A percentile compares a stretch with the other conserved stretches of the same genome.
Evolutionary conservation across 306 rosid species (phyloP).

Genomic region (Gleditsia sinensis): DNA sequence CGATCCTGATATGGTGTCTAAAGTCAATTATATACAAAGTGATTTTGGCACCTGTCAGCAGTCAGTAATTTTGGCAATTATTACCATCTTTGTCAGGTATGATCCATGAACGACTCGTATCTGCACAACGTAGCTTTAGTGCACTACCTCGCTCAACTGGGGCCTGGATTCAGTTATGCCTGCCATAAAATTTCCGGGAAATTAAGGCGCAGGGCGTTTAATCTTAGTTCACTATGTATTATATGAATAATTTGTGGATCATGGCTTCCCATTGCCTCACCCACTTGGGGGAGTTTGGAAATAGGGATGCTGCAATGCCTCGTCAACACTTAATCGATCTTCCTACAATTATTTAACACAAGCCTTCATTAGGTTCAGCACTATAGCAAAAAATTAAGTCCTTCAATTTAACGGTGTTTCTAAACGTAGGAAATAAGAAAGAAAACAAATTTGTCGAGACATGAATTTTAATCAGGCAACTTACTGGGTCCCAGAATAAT

Average conservation of each 20-base stretch:
- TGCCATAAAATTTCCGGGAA: neutral
- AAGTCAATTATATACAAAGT: neutral
- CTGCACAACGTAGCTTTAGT: constrained; percentile 3
- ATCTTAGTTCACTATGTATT: neutral
- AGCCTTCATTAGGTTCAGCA: constrained; percentile 24
- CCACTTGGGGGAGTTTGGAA: constrained; percentile 62
- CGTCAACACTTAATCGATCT: constrained; percentile 76
- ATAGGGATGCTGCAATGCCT: constrained; percentile 84
- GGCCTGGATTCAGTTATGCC: neutral
- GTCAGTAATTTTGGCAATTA: neutral
- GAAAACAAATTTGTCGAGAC: constrained; percentile 15
- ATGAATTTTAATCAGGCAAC: constrained; percentile 39
- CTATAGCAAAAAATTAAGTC: neutral
- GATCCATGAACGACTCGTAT: neutral
- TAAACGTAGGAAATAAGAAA: neutral
- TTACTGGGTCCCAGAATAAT: constrained; percentile 85
- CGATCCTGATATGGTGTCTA: neutral
- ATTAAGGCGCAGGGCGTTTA: neutral
- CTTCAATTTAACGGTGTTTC: neutral
- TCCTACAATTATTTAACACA: constrained; percentile 54
- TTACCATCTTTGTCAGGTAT: constrained; percentile 6
- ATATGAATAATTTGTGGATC: neutral
- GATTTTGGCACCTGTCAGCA: constrained; percentile 11
- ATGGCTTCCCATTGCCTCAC: constrained; percentile 35
- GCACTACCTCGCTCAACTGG: neutral